Base-by-base conservation (phyloP, 1,139 yeast species). In the Kodamaea ohmeri region DNA sequence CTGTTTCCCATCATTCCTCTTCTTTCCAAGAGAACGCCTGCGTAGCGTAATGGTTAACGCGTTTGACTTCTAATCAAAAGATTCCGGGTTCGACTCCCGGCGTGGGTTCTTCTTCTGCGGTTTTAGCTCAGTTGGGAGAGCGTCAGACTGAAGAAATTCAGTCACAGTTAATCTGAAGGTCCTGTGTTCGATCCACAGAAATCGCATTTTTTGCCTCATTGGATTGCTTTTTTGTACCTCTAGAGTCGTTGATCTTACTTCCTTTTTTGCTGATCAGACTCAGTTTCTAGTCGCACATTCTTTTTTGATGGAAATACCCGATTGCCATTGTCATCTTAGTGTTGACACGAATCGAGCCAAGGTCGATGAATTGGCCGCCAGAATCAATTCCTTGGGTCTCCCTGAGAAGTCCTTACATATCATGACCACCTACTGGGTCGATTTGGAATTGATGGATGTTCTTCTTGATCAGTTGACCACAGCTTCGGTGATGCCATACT, bases 81-180 rank as follows among this genome's bases (percentile, higher is more conserved):
- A 43, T 43, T 43, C 45, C 45, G 46, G 44, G 46, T 43, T 43
- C 46, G 46, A 43, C 46, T 43, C 46, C 44, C 46, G 45, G 45
- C 46, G 42, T 43, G 46, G 46, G 46, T 43, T 41, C 18, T n/a
- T 14, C 16, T 30, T 31, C 6, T 31, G 61, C 61, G 67, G 69
- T 55, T 67, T 69, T 68, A 69, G 86, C 87, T 80, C 87, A 80
- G 85, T 77, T 76, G 86, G 87, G 87, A 80, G 87, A 80, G 87
- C 87, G 87, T 77, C 83, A 79, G 87, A 80, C 86, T 80, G 86
- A 80, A 80, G 86, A 46, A 41, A 45, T 54, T 56, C 55, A 50
- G 65, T 59, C 62, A 50, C 61, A 58, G 62, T 57, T 57, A 55
- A 69, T 69, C 74, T 68, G 73, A 65, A 69, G 75, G 75, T 69